Base-by-base conservation (phyloP, 2,329 filamentous ascomycete genomes). In the Microdochium trichocladiopsis region DNA sequence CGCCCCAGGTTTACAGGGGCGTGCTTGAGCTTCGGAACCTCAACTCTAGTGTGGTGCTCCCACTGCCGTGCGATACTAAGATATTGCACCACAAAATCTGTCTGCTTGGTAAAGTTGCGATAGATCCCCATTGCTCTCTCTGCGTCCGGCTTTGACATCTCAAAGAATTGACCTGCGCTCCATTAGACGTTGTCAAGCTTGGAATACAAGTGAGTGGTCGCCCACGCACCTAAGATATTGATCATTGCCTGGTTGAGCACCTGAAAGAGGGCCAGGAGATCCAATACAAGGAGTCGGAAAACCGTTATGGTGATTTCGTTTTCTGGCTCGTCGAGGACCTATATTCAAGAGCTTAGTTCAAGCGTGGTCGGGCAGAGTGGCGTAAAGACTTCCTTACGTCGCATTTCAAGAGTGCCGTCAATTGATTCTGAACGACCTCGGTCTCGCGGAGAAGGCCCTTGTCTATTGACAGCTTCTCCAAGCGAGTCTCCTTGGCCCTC, bases 201-300 rank as follows among this genome's bases (percentile, higher is more conserved):
- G 18, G 41, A 53, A 50, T 51, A 33, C 51, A 54, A 45, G 41
- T 18, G n/a, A n/a, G n/a, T 21, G 41, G 16, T 3, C 18, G 5
- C 5, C 12, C 9, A 64, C 83, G 58, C 75, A 95, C 93, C 90
- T 53, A 99, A 75, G 54, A 99, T 90, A 69, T 95, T 96, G 72
- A 99, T 99, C 65, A 96, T 89, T 49, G 90, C 94, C 71, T 96
- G 91, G 65, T 99, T 99, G 72, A 96, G 87, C 48, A 94, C 90
- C 63, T 95, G 91, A 73, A 96, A 99, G 51, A 99, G 76, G 14
- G 89, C 85, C 55, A 99, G 72, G 36, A 99, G 76, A 68, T 99
- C 94, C 62, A 96, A 77, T 21, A 95, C 95, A 51, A 99, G 76
- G 57, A 99, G 76, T 53, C 94, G 83, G 66, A 97, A 99, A 25